These are phyloP conservation scores for Cydonia oblonga DNA, from an alignment of 331 rosid species.

Conservation along the genomic window DNA sequence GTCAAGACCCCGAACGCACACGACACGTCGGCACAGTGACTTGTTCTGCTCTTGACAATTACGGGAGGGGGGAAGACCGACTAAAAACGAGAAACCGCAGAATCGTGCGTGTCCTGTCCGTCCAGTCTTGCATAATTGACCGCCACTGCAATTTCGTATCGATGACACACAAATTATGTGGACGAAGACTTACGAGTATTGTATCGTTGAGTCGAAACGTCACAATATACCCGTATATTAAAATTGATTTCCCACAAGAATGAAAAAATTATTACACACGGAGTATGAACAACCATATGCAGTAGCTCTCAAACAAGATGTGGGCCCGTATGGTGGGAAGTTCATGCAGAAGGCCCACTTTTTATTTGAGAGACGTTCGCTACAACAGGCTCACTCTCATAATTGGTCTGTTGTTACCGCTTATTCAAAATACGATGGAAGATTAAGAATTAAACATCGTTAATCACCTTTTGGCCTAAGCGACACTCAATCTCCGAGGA, in stretches of 20 bases:
- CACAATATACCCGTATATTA: too few species aligned
- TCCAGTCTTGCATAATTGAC: too few species aligned
- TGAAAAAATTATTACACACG: too few species aligned
- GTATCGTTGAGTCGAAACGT: too few species aligned
- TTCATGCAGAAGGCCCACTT: neutral
- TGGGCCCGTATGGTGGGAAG: neutral
- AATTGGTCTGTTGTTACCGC: too few species aligned
- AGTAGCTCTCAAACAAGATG: neutral
- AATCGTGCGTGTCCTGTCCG: too few species aligned
- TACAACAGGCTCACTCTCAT: neutral
- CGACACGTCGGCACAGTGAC: neutral
- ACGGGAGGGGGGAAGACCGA: neutral
- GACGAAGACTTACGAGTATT: too few species aligned
- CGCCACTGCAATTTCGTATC: too few species aligned
- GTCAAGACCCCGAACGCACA: neutral
- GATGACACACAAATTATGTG: neutral
- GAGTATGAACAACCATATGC: too few species aligned
- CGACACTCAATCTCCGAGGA: neutral
- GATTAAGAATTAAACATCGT: too few species aligned
- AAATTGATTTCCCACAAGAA: neutral
- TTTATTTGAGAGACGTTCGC: neutral
- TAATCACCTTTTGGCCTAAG: neutral
- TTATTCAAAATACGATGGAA: neutral
- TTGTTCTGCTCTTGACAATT: neutral
- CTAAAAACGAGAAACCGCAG: neutral